Conservation (phyloP, 23 red algal genomes). For the Rhodosorus marinus region DNA sequence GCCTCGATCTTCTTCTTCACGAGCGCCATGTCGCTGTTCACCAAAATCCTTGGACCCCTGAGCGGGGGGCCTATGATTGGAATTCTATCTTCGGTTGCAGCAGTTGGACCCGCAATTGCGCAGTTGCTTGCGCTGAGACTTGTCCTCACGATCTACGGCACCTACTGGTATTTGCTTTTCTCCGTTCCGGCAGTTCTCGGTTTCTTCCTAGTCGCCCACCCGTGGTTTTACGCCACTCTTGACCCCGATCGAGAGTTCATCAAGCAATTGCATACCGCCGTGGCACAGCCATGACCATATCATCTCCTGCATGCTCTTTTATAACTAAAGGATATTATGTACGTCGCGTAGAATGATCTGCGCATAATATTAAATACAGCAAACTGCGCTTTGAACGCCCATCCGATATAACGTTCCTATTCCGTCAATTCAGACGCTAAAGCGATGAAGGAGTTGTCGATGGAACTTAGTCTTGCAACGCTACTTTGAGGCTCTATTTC, state of each 20-base stretch:
- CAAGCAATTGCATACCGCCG: too few relatives aligned
- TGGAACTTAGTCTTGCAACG: too few relatives aligned
- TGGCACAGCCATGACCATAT: too few relatives aligned
- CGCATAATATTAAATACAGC: too few relatives aligned
- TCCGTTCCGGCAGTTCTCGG: conserved; percentile 9
- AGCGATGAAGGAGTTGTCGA: too few relatives aligned
- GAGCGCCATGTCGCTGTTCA: conserved; percentile 40
- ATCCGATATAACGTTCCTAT: too few relatives aligned
- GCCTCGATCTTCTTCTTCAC: conserved; percentile 51
- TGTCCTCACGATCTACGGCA: conserved; percentile 27
- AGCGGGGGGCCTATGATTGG: conserved; percentile 24
- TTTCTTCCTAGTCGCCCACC: conserved; percentile 2
- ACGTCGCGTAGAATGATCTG: too few relatives aligned
- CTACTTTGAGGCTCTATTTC: too few relatives aligned
- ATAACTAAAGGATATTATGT: too few relatives aligned
- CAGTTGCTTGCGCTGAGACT: conserved; percentile 9
- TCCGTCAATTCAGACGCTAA: too few relatives aligned
- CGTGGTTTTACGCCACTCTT: conserved; percentile 10
- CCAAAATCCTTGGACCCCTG: conserved; percentile 22
- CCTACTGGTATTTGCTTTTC: conserved; percentile 17
- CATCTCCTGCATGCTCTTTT: too few relatives aligned
- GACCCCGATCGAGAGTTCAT: conserved; percentile 20
- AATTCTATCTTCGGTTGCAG: conserved; percentile 7
- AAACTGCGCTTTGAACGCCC: too few relatives aligned
- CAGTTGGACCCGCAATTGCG: conserved; percentile 27